These are phyloP conservation scores for Cyclotella choctawhatcheeana DNA, from an alignment of 108 stramenopile genomes.

Conservation along the genomic window DNA sequence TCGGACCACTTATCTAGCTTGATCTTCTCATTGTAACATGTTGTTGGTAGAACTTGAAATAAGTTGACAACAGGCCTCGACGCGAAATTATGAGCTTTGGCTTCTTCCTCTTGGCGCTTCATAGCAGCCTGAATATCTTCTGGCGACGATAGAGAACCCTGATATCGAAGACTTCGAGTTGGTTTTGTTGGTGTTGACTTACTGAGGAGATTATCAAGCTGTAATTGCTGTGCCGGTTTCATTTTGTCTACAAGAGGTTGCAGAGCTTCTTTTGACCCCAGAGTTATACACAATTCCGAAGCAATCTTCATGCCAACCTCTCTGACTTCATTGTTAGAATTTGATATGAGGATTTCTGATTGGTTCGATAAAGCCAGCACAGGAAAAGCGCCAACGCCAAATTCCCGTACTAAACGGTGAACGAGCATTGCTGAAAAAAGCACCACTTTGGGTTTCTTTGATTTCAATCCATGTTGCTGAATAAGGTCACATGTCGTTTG, in stretches of 20 bases:
- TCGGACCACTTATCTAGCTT: conserved; percentile 83
- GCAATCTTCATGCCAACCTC: conserved; percentile 75
- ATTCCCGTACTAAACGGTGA: conserved; percentile 57
- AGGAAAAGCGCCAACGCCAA: conserved; percentile 75
- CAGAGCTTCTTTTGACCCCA: conserved; percentile 74
- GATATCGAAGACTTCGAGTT: conserved; percentile 49
- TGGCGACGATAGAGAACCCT: conserved; percentile 33
- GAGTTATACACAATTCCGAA: conserved; percentile 83
- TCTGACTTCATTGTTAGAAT: conserved; percentile 81
- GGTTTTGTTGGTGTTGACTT: conserved; percentile 55
- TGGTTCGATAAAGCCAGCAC: conserved; percentile 52
- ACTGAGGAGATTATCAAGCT: conserved; percentile 71
- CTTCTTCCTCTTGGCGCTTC: conserved; percentile 61
- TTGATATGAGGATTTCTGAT: conserved; percentile 64
- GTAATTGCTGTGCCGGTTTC: conserved; percentile 75
- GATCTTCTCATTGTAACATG: conserved; percentile 73
- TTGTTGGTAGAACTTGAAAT: conserved; percentile 56
- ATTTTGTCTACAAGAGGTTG: conserved; percentile 66
- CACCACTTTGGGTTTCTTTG: conserved; percentile 86
- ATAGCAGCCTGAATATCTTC: conserved; percentile 66
- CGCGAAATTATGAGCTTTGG: conserved; percentile 63
- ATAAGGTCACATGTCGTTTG: conserved; percentile 63
- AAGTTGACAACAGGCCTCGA: conserved; percentile 76
- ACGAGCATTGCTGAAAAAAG: conserved; percentile 58
- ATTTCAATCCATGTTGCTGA: conserved; percentile 65